Conservation (phyloP, 2,329 filamentous ascomycete species). For the Aspergillus spinulosporus region DNA sequence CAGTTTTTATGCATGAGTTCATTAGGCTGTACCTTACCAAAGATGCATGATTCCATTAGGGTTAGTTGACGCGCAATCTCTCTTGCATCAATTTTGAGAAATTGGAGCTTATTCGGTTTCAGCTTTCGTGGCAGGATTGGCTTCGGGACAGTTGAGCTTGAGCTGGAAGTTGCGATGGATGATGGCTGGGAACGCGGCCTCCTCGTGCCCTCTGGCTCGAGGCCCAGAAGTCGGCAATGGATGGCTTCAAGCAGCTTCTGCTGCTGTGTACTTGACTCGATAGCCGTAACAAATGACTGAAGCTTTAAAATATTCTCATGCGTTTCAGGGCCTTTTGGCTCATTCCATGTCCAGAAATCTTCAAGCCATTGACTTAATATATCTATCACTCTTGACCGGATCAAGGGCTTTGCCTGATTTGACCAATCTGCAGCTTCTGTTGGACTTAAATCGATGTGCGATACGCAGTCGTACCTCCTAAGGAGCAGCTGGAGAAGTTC, state of each 20-base stretch:
- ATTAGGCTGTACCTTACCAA: constrained; percentile 85
- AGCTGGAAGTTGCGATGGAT: constrained; percentile 18
- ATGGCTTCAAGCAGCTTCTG: constrained; percentile 74
- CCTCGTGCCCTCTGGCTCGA: neutral
- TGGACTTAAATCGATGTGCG: neutral
- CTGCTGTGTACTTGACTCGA: neutral
- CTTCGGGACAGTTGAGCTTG: constrained; percentile 73
- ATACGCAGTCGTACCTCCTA: constrained; percentile 61
- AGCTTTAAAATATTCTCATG: neutral
- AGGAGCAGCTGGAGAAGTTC: constrained; percentile 88
- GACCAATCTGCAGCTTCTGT: constrained; percentile 46
- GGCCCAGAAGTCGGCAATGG: constrained; percentile 54
- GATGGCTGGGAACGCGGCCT: constrained; percentile 59
- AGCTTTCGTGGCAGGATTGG: constrained; percentile 95
- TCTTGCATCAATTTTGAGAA: constrained; percentile 85
- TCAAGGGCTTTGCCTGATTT: constrained; percentile 84
- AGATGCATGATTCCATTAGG: constrained; percentile 86
- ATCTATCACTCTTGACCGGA: constrained; percentile 50
- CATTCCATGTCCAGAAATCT: constrained; percentile 99
- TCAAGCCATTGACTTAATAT: constrained; percentile 77
- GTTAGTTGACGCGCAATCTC: constrained; percentile 94
- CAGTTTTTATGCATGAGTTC: constrained; percentile 95
- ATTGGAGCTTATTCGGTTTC: constrained; percentile 80
- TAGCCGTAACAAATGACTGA: neutral
- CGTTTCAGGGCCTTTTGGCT: constrained; percentile 53